Evolutionary conservation across 345 rosid species (phyloP), one percentile per base, ranked within the genome.

Genomic region (Heritiera littoralis): DNA sequence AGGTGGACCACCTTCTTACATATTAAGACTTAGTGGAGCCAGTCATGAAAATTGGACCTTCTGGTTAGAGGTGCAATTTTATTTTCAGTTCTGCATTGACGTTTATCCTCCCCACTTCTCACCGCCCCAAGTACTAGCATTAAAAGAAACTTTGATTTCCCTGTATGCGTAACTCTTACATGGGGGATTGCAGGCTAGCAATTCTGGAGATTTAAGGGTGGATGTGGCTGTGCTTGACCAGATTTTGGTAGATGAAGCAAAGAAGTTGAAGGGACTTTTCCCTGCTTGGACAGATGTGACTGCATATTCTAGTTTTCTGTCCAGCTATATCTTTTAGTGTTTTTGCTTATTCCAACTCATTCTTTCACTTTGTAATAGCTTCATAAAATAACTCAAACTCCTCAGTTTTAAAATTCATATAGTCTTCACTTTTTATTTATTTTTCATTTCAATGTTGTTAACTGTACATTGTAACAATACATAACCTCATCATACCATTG

Each of bases 181-280:
- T 41, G 64, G 51, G 78, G 78, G 28, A 71, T 64, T 71, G 66
- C 90, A 93, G 98, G 95, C 94, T 5, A 86, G 81, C 79, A 82
- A 82, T 69, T 79, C 87, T 41, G 87, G 79, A 72, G 82, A 86
- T 66, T 58, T 96, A 38, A 85, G 92, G 80, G 94, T 92, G 74
- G 98, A 94, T 35, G 81, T 94, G 40, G 89, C 90, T 20, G 99
- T 97, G 78, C 76, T 97, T 51, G 98, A 97, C 85, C 99, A 97
- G 83, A 78, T 83, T 78, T 71, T 93, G 85, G 89, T 80, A 7
- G 89, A 86, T 49, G 88, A 84, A 76, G 88, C 95, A 61, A 81
- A 75, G 89, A 89, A 80, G 78, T 76, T 96, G 83, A 96, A 90
- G 83, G 45, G 85, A 58, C 86, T 92, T 15, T 96, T 94, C 83